Conservation (phyloP, 2,329 filamentous ascomycete genomes). For the Penicillium sp. region DNA sequence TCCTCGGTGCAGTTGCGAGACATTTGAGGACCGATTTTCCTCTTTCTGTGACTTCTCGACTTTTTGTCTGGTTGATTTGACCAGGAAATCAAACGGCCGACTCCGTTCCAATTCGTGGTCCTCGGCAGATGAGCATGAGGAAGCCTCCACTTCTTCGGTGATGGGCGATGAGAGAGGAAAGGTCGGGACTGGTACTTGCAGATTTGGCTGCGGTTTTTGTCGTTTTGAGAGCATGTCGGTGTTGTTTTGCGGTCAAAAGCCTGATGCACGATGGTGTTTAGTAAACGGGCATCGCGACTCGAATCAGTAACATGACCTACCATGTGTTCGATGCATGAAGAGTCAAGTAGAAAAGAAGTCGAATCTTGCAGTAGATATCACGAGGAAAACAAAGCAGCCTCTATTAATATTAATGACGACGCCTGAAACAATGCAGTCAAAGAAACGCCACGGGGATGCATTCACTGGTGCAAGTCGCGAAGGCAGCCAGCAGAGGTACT, state of each 20-base stretch:
- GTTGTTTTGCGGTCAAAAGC: not conserved
- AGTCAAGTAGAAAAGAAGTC: not conserved
- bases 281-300: not conserved
- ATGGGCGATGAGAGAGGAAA: constrained; percentile 48
- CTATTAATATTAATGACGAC: constrained; percentile 19
- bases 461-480: constrained; percentile 1
- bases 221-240: constrained; percentile 20
- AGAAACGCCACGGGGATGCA: constrained; percentile 14
- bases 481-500: not conserved
- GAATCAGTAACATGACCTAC: not conserved
- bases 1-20: constrained; percentile 3
- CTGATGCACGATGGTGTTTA: not conserved
- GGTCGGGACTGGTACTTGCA: constrained; percentile 35
- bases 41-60: constrained; percentile 10
- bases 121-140: constrained; percentile 35
- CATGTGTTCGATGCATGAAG: constrained; percentile 1
- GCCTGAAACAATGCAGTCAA: constrained; percentile 20
- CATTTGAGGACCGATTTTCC: constrained; percentile 2
- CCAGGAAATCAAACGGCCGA: constrained; percentile 33
- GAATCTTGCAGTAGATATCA: not conserved
- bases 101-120: constrained; percentile 27
- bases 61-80: constrained; percentile 25
- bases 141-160: constrained; percentile 42
- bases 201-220: constrained; percentile 25
- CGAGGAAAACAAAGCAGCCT: constrained; percentile 2